Percentiles rank a stretch among this genome's conserved stretches.
phyloP scores from a whole-genome alignment of 345 rosid genomes.

The Sonneratia caseolaris region DNA sequence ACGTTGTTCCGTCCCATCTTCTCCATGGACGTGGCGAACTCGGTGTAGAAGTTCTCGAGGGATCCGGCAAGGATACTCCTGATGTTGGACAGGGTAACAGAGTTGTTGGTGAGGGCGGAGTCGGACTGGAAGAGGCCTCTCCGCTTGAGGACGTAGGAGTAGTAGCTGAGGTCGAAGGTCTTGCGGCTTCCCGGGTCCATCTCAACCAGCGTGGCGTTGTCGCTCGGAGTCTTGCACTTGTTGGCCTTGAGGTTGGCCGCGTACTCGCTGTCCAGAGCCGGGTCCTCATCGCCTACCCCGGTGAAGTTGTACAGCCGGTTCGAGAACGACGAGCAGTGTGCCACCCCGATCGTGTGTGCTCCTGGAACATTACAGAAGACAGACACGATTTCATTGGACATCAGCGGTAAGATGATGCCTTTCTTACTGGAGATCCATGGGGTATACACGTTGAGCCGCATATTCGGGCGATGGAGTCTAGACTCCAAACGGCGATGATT shows the following conservation, averaged over 20 bases:
- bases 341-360: conserved; percentile 70
- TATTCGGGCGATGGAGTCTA: too few species aligned
- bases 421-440: not conserved
- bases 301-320: conserved; percentile 65
- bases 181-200: conserved; percentile 67
- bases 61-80: not conserved
- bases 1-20: conserved; percentile 57
- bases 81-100: conserved; percentile 37
- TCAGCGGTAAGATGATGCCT: too few species aligned
- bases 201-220: conserved; percentile 43
- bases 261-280: conserved; percentile 56
- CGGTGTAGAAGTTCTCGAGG: conserved; percentile 29
- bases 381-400: not conserved
- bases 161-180: conserved; percentile 47
- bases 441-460: too few species aligned
- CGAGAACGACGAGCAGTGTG: conserved; percentile 58
- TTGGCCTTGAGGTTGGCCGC: conserved; percentile 57
- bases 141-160: conserved; percentile 34
- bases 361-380: conserved; percentile 24
- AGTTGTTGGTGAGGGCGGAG: conserved; percentile 45
- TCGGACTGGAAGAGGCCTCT: conserved; percentile 61
- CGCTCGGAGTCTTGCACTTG: conserved; percentile 49
- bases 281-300: conserved; percentile 51
- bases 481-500: too few species aligned
- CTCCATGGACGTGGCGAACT: conserved; percentile 58